Percentiles rank a stretch among this genome's conserved stretches.
Evolutionary conservation across 1,139 yeast species (phyloP).

Genomic region (Saccharomyces uvarum): DNA sequence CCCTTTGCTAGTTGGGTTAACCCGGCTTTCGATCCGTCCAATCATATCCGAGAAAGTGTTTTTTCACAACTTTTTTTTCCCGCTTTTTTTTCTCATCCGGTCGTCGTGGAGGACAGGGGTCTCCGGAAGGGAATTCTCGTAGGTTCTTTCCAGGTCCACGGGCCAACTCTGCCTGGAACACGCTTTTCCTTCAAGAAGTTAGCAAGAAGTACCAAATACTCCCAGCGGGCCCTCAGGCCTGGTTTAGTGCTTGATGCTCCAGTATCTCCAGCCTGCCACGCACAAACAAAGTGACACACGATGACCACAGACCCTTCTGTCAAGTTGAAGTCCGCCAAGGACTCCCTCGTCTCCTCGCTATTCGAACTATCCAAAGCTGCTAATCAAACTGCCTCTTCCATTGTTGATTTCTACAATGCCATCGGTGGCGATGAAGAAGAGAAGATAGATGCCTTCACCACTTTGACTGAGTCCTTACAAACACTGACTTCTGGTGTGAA

Average conservation of each 20-base stretch:
- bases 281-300: not conserved
- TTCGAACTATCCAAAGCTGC: slow-evolving; percentile 78
- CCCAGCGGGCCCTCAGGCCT: not conserved
- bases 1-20: not conserved
- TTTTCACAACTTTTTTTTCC: not conserved
- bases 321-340: slow-evolving; percentile 30
- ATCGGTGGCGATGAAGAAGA: slow-evolving; percentile 35
- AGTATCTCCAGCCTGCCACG: not conserved
- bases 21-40: not conserved
- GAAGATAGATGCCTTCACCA: slow-evolving; percentile 31
- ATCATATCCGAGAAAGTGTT: not conserved
- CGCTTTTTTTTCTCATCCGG: not conserved
- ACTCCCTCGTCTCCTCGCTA: slow-evolving; percentile 59
- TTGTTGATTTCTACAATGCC: slow-evolving; percentile 63
- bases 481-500: slow-evolving; percentile 30
- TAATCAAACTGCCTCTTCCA: slow-evolving; percentile 68
- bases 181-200: not conserved
- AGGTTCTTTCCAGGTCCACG: not conserved
- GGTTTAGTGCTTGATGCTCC: not conserved
- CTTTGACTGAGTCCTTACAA: slow-evolving; percentile 32
- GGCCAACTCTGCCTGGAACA: slow-evolving; percentile 1
- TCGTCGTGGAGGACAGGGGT: not conserved
- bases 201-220: not conserved
- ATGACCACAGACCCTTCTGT: slow-evolving; percentile 28
- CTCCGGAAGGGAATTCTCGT: not conserved